Percentiles rank a stretch among this genome's conserved stretches.
Conservation (phyloP, 352 stramenopile genomes). For the Globisporangium parvum region DNA sequence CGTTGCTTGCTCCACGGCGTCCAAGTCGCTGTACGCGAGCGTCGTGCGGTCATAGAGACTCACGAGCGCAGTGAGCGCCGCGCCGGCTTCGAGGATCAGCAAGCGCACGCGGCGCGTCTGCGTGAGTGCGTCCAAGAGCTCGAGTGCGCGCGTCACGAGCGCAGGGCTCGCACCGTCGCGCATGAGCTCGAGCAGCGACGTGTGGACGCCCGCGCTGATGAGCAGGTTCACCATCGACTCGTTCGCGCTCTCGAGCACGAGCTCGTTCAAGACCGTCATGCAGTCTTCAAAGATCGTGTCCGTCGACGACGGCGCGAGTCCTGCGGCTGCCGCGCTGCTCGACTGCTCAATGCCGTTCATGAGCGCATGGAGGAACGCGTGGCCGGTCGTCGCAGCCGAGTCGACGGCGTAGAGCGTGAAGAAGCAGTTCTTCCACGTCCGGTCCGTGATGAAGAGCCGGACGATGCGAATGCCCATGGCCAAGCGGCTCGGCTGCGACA, state of each 20-base stretch:
- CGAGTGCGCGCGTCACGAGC: conserved; percentile 19
- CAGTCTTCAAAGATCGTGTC: conserved; percentile 55
- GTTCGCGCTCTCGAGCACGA: conserved; percentile 56
- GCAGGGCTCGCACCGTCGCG: conserved; percentile 26
- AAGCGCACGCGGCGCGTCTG: conserved; percentile 59
- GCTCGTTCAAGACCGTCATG: conserved; percentile 50
- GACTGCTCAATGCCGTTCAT: conserved; percentile 50
- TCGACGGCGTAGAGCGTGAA: conserved; percentile 60
- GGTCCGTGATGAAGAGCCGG: conserved; percentile 63
- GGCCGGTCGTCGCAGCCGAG: conserved; percentile 45
- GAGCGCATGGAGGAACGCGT: conserved; percentile 61
- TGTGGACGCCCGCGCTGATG: conserved; percentile 63
- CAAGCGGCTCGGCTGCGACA: conserved; percentile 41
- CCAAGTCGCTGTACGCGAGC: conserved; percentile 27
- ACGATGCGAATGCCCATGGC: conserved; percentile 60
- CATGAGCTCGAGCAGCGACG: conserved; percentile 60
- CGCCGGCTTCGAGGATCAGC: conserved; percentile 59
- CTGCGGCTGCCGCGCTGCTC: conserved; percentile 16
- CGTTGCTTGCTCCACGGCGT: conserved; percentile 30
- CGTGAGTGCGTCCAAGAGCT: conserved; percentile 47
- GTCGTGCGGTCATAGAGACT: conserved; percentile 44
- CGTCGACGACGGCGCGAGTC: conserved; percentile 11
- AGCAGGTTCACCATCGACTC: conserved; percentile 57
- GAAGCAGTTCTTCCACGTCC: conserved; percentile 70
- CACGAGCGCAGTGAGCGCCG: conserved; percentile 48